These are phyloP conservation scores for Allium fistulosum DNA, from an alignment of 106 monocot genomes.

Conservation along the genomic window DNA sequence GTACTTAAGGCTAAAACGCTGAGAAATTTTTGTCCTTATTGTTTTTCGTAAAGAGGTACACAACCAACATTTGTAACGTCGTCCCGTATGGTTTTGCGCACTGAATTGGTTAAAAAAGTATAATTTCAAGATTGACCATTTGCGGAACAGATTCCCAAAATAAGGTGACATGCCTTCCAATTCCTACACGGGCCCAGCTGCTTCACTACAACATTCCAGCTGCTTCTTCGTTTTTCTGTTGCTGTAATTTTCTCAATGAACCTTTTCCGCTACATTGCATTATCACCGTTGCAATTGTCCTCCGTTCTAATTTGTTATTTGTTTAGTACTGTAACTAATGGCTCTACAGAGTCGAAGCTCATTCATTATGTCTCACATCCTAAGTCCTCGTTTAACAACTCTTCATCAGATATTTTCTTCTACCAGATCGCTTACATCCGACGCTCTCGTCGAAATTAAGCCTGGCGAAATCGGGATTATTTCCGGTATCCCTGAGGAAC, in stretches of 20 bases:
- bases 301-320: too few species aligned
- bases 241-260: neutral
- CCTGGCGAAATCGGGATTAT: constrained; percentile 92
- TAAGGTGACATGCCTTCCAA: too few species aligned
- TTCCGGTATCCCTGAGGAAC: constrained; percentile 78
- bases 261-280: neutral
- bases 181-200: too few species aligned
- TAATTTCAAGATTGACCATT: too few species aligned
- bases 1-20: too few species aligned
- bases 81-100: too few species aligned
- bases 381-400: constrained; percentile 9
- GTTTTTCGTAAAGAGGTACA: too few species aligned
- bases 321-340: neutral
- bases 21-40: too few species aligned
- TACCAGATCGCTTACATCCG: constrained; percentile 43
- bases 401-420: constrained; percentile 2
- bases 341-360: constrained; percentile 36
- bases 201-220: neutral
- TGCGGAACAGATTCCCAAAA: too few species aligned
- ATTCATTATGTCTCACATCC: constrained; percentile 7
- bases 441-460: constrained; percentile 67
- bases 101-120: too few species aligned
- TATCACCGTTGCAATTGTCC: neutral
- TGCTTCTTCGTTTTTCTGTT: neutral
- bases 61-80: too few species aligned